Conservation (phyloP, 73 alveolate genomes). For the Paramecium sonneborni region DNA sequence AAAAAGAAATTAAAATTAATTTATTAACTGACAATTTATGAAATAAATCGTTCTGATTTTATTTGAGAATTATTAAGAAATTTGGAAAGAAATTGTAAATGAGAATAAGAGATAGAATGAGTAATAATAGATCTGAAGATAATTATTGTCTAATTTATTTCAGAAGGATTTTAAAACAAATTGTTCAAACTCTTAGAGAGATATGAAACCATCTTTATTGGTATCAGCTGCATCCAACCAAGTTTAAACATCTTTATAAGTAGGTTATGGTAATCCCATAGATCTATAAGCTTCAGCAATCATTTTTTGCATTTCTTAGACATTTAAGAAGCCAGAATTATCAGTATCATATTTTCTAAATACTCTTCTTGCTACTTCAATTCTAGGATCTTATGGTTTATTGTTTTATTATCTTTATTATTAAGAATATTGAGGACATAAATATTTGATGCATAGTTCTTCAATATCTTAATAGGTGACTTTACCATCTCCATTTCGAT, state of each 20-base stretch:
- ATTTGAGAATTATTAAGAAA: too few species aligned
- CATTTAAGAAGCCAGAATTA: slow-evolving; percentile 49
- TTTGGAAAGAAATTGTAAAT: too few species aligned
- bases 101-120: too few species aligned
- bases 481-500: slow-evolving; percentile 68
- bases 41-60: too few species aligned
- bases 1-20: too few species aligned
- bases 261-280: slow-evolving; percentile 58
- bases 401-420: neutral
- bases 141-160: neutral
- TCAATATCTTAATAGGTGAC: slow-evolving; percentile 66
- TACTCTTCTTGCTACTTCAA: slow-evolving; percentile 53
- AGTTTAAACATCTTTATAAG: slow-evolving; percentile 31
- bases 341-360: slow-evolving; percentile 63
- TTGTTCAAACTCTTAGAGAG: slow-evolving; percentile 59
- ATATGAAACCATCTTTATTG: slow-evolving; percentile 62
- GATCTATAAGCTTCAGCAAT: slow-evolving; percentile 55
- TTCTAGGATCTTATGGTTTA: slow-evolving; percentile 25
- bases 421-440: slow-evolving; percentile 12
- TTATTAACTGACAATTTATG: too few species aligned
- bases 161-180: slow-evolving; percentile 44
- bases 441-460: slow-evolving; percentile 67
- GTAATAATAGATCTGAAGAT: too few species aligned
- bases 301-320: slow-evolving; percentile 26
- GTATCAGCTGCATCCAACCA: slow-evolving; percentile 61